Evolutionary conservation across 1,284 basidiomycete genomes (phyloP).

Genomic region (Tremellales sp.): DNA sequence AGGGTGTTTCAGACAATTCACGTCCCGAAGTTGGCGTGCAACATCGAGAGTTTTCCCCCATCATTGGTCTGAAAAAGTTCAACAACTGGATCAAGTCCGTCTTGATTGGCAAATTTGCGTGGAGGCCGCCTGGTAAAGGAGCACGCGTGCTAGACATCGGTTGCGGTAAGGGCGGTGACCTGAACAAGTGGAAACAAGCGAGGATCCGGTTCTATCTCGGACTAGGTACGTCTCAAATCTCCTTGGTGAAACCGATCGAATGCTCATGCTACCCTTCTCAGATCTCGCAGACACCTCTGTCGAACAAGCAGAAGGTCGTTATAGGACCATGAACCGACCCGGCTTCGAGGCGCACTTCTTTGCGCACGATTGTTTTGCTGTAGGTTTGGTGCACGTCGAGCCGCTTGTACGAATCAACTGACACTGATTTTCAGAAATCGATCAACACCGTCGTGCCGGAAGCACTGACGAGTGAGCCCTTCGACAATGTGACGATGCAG

Average conservation of each 20-base stretch:
- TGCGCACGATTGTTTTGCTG: constrained; percentile 81
- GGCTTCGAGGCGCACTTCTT: constrained; percentile 77
- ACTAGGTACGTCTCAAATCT: constrained; percentile 60
- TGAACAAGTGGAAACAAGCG: constrained; percentile 94
- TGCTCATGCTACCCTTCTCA: constrained; percentile 38
- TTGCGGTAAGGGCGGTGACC: constrained; percentile 96
- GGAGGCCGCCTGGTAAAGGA: constrained; percentile 25
- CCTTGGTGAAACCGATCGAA: neutral
- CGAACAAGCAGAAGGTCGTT: constrained; percentile 77
- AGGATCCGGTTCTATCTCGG: constrained; percentile 73
- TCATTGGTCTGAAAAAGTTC: constrained; percentile 93
- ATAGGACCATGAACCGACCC: constrained; percentile 53
- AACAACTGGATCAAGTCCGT: constrained; percentile 99
- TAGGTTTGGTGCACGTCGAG: constrained; percentile 29
- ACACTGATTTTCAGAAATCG: constrained; percentile 50
- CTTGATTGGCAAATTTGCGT: constrained; percentile 73
- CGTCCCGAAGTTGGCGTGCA: constrained; percentile 85
- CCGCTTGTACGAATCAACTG: neutral
- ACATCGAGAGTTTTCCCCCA: constrained; percentile 83
- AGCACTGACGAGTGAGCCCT: constrained; percentile 55
- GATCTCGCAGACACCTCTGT: constrained; percentile 90
- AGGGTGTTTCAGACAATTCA: constrained; percentile 66
- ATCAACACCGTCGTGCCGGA: constrained; percentile 67
- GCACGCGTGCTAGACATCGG: constrained; percentile 88
- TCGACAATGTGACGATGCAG: constrained; percentile 95